Base-by-base conservation (phyloP, 1,284 basidiomycete genomes). In the Acaromyces ingoldii region DNA sequence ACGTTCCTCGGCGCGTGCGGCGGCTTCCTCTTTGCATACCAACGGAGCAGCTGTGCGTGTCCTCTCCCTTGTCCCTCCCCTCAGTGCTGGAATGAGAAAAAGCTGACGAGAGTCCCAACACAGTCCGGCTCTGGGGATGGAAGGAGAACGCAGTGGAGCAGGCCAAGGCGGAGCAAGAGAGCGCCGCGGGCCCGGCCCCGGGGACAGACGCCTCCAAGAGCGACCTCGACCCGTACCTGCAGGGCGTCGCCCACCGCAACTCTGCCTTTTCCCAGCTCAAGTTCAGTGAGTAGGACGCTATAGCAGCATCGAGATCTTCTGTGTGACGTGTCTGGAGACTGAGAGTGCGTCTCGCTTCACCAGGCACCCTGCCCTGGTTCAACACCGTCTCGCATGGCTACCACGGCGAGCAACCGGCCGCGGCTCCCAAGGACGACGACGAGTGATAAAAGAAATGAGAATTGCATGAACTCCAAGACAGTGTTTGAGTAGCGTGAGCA, bases 71-170 rank as follows among this genome's bases (percentile, higher is more conserved):
- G n/a, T n/a, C n/a, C n/a, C n/a, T n/a, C n/a, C n/a, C n/a, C n/a
- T n/a, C 25, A 43, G 41, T 43, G 28, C 9, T 3, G 36, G 13
- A 7, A 30, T 21, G 38, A 42, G 13, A 42, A 4, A 7, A 7
- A 37, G 3, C 3, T 37, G 4, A 37, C 17, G 3, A 22, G 4
- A 4, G 6, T 7, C 24, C 24, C 24, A 22, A 42, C 24, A 3
- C 68, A 91, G 91, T 86, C 78, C 91, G 93, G 39, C 93, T 98
- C 82, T 92, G 89, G 89, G 93, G 93, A 46, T 92, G 89, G 87
- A 80, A 82, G 21, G 93, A 97, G 80, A 99, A 99, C 80, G 84
- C 67, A 46, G 19, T 65, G 19, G 73, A 75, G 48, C 57, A 62
- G 39, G 26, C 52, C 28, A 49, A 52, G 1, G 58, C 68, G 29